Base-by-base conservation (phyloP, 2,329 filamentous ascomycete genomes). In the Clonostachys chloroleuca region DNA sequence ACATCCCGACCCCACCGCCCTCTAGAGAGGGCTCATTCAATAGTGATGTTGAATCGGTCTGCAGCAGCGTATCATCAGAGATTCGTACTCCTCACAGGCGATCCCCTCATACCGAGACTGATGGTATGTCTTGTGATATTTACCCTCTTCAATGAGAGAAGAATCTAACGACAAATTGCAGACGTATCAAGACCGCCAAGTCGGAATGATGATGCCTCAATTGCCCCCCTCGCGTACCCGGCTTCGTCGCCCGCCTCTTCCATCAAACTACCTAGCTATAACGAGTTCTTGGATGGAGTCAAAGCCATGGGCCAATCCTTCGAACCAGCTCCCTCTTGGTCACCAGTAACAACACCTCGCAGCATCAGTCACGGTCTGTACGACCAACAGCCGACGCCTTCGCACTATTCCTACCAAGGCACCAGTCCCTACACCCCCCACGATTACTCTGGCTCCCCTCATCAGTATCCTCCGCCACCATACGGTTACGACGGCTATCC, bases 231-330 rank as follows among this genome's bases (percentile, higher is more conserved):
- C 16, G 44, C 49, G 35, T 45, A 37, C 16, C 34, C 34, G n/a
- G 30, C 42, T 6, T 36, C 47, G 9, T 43, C 49, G 34, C 44
- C 46, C 42, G 52, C 43, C 34, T 46, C 55, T 7, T 48, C 49
- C 7, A 46, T 63, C 37, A 59, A 54, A 41, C 61, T 69, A 34
- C 66, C 66, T 6, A 68, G 64, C 45, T 52, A 68, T 18, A 58
- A 60, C 36, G 65, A 68, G 48, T 69, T 69, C 43, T 66, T 66
- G 40, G 60, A 62, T 49, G 66, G 64, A 13, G 65, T 68, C 40
- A 34, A 35, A 37, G 18, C 43, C 45, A 34, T 47, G 36, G 20
- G 40, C 40, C 5, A 34, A 16, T 12, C 39, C 39, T 9, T n/a
- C 44, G 20, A 30, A 35, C 39, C 40, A 36, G 43, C 36, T 30